Evolutionary conservation across 441 rosid genomes (phyloP), one percentile per base, ranked within the genome.

Genomic region (Populus tomentosa): DNA sequence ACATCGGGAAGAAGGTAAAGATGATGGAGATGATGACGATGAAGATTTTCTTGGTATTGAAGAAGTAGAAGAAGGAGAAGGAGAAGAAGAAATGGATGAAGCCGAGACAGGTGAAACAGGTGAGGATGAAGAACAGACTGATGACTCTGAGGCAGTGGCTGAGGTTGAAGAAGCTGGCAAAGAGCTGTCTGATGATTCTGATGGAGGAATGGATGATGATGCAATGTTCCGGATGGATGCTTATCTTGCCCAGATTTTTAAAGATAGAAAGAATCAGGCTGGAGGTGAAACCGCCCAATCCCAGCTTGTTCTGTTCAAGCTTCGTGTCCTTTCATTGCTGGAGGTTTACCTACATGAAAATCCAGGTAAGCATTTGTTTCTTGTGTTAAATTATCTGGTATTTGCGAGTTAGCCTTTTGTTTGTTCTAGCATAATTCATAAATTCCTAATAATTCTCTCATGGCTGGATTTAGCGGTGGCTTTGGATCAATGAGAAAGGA

Each of bases 221-320:
- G 98, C 98, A 67, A 96, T 94, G 99, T 93, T 96, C 86, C 91
- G 91, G 70, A 94, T 94, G 98, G 99, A 96, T 75, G 87, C 90
- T 56, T 92, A 94, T 77, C 90, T 96, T 78, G 99, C 96, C 5
- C 96, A 84, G 84, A 94, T 94, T 73, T 90, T 94, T 82, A 91
- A 90, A 81, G 98, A 96, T 82, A 91, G 87, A 83, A 94, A 89
- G 90, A 96, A 87, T 85, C 98, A 91, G 80, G 86, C 90, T 76
- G 94, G 97, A 62, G 77, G 89, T 63, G 99, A 96, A 87, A 87
- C 94, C 83, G 94, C 99, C 75, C 99, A 90, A 73, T 91, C 97
- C 36, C 99, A 94, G 82, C 99, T 94, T 80, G 90, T 91, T 81
- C 83, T 92, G 78, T 94, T 96, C 87, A 96, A 94, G 80, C 90